These are phyloP conservation scores for Arctium minus DNA, from an alignment of 129 eudicot genomes.

Conservation along the genomic window DNA sequence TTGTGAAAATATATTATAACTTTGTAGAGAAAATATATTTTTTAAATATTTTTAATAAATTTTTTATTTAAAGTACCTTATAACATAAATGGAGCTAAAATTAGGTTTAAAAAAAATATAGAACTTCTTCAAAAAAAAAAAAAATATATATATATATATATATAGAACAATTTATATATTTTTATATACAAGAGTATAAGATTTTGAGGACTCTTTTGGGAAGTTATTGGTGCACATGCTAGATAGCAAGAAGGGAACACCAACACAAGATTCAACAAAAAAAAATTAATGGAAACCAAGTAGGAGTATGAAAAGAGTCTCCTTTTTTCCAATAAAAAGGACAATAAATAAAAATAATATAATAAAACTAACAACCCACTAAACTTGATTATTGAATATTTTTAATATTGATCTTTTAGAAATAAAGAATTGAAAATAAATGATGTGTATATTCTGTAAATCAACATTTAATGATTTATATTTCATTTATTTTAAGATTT, in stretches of 20 bases:
- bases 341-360: neutral
- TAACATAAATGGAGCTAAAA: too few species aligned
- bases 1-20: too few species aligned
- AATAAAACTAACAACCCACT: neutral
- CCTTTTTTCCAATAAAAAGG: neutral
- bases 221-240: neutral
- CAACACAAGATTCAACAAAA: neutral
- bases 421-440: too few species aligned
- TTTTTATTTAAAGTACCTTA: too few species aligned
- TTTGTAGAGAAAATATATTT: too few species aligned
- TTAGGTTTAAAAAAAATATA: too few species aligned
- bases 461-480: too few species aligned
- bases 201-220: neutral
- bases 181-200: too few species aligned
- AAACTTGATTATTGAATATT: neutral
- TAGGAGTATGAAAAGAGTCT: neutral
- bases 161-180: too few species aligned
- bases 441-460: neutral
- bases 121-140: too few species aligned
- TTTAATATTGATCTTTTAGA: neutral
- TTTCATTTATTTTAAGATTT: neutral
- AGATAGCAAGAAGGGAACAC: neutral
- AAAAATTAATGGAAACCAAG: neutral
- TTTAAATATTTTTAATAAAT: too few species aligned
- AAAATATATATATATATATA: too few species aligned